Base-by-base conservation (phyloP, 2,329 filamentous ascomycete genomes). In the Colletotrichum gigasporum region DNA sequence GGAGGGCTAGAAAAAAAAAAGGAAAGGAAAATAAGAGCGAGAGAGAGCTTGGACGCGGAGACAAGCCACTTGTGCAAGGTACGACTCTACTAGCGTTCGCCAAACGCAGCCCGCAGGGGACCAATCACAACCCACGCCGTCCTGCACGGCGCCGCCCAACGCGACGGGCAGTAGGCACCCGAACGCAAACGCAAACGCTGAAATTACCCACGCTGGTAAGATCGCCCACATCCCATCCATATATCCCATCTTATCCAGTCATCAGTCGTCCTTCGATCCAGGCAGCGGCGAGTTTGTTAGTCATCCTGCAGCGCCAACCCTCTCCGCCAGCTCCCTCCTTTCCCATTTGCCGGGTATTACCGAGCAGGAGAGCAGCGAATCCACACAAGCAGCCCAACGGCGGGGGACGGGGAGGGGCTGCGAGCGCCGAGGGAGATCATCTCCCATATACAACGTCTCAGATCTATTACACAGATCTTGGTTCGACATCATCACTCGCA, bases 291-390 rank as follows among this genome's bases (percentile, higher is more conserved):
- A n/a, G n/a, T n/a, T 42, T 41, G 6, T 10, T 18, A 4, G 14
- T 39, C 28, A 14, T 18, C 14, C 32, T 32, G 2, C n/a, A 8
- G 48, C 30, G 8, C 10, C 24, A 24, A 16, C 20, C 3, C 11
- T 41, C 35, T 48, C 41, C 11, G 18, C 47, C 47, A 14, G 16
- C 20, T 41, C 30, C 41, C 28, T 55, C n/a, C 14, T 18, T 28
- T 10, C 37, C 37, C 20, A 50, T 54, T 61, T 54, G 28, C 34
- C 28, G 42, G 56, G 48, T 61, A 61, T 64, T 64, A 50, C 56
- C 41, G 48, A 61, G 32, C 30, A 34, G 34, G 34, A 53, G 35
- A 42, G 18, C 9, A 48, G 24, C 16, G 30, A 20, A 14, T 24
- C 45, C 20, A 28, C 20, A 8, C 9, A 11, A 12, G 30, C 47